Percentiles rank a stretch among this genome's conserved stretches.
These are phyloP conservation scores for Suillus ampliporus DNA, from an alignment of 768 basidiomycete species.

Conservation along the genomic window DNA sequence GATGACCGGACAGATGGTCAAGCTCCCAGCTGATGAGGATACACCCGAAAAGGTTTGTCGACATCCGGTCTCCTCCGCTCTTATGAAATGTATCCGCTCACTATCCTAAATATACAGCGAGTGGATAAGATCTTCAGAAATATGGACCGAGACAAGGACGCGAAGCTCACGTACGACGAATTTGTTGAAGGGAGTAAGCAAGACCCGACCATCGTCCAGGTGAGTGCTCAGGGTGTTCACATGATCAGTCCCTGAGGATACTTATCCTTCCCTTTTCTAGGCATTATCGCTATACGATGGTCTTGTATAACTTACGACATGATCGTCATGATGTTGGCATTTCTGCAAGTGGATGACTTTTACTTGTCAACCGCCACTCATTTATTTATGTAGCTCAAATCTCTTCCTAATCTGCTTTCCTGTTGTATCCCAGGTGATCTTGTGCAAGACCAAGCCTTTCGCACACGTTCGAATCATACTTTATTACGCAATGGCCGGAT, in stretches of 20 bases:
- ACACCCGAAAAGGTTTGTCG: slow-evolving; percentile 92
- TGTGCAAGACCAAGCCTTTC: slow-evolving; percentile 13
- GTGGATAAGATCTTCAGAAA: slow-evolving; percentile 98
- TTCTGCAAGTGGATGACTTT: neutral
- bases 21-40: slow-evolving; percentile 96
- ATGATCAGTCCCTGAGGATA: slow-evolving; percentile 14
- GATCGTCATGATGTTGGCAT: slow-evolving; percentile 14
- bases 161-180: slow-evolving; percentile 92
- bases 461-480: slow-evolving; percentile 5
- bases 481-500: slow-evolving; percentile 23
- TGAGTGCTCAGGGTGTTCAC: slow-evolving; percentile 37
- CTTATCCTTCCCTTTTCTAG: slow-evolving; percentile 45
- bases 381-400: slow-evolving; percentile 29
- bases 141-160: slow-evolving; percentile 97
- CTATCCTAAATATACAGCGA: slow-evolving; percentile 56
- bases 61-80: slow-evolving; percentile 12
- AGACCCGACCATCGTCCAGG: slow-evolving; percentile 99
- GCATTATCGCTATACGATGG: slow-evolving; percentile 96
- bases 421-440: slow-evolving; percentile 8
- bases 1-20: slow-evolving; percentile 99
- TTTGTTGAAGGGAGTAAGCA: slow-evolving; percentile 99
- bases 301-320: slow-evolving; percentile 71
- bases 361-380: neutral
- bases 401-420: slow-evolving; percentile 32
- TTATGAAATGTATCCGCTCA: slow-evolving; percentile 18